phyloP scores from a whole-genome alignment of 2,329 filamentous ascomycete species.

The Rhexocercosporidium sp. region DNA sequence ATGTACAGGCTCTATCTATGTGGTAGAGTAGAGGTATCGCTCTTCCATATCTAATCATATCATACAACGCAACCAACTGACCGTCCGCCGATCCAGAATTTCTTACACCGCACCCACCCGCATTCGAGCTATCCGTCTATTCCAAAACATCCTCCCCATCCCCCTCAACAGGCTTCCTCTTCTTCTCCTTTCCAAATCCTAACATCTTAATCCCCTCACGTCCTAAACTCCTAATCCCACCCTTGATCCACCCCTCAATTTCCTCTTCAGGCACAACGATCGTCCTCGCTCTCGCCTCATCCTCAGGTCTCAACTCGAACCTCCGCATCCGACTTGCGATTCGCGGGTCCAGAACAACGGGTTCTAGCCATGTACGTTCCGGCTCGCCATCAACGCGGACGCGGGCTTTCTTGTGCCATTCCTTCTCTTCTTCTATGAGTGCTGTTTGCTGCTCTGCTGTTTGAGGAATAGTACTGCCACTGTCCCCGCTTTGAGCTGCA shows the following conservation, averaged over 20 bases:
- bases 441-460: slow-evolving; percentile 65
- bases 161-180: slow-evolving; percentile 12
- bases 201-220: slow-evolving; percentile 31
- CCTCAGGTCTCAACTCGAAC: slow-evolving; percentile 72
- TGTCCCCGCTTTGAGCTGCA: slow-evolving; percentile 18
- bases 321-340: slow-evolving; percentile 80
- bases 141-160: slow-evolving; percentile 21
- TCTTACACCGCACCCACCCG: background rate
- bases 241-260: slow-evolving; percentile 72
- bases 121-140: background rate
- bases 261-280: slow-evolving; percentile 71
- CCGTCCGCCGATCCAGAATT: background rate
- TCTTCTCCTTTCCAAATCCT: slow-evolving; percentile 32
- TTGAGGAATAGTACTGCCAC: slow-evolving; percentile 15
- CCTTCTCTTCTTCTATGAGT: slow-evolving; percentile 73
- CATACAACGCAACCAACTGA: background rate
- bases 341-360: slow-evolving; percentile 76
- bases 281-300: slow-evolving; percentile 68
- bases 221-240: slow-evolving; percentile 58
- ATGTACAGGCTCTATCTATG: slow-evolving; percentile 13
- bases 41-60: slow-evolving; percentile 5
- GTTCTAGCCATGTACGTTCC: slow-evolving; percentile 77
- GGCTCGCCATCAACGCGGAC: slow-evolving; percentile 57
- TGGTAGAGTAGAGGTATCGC: background rate
- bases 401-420: slow-evolving; percentile 84